Base-by-base conservation (phyloP, 441 rosid genomes). In the Flueggea neowawraea region DNA sequence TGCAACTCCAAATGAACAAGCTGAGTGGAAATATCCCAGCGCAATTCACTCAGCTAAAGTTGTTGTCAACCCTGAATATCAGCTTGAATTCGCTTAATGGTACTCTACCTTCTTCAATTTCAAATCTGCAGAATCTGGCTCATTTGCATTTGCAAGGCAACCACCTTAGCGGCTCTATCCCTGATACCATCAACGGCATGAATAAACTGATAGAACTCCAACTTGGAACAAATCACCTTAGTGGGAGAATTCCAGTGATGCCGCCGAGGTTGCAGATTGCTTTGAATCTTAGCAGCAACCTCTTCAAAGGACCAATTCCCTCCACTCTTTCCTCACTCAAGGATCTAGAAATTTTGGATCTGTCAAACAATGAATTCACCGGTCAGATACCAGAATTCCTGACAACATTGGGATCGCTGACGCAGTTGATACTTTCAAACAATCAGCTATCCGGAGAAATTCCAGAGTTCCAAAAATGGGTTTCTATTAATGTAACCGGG, bases 281-380 rank as follows among this genome's bases (percentile, higher is more conserved):
- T 28, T 76, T 93, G 75, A 88, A 88, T 73, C 91, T 93, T 63
- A 80, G 87, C 78, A 50, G 68, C 75, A 81, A 93, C 69, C 55
- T 55, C 64, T 82, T 90, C 36, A 43, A 71, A 52, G 96, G 95
- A 33, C 0, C 12, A 3, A 83, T 90, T 62, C 97, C 92, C 0
- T 0, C 0, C n/a, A 54, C 76, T 6, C 71, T 93, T 48, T 57
- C 75, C 47, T 16, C 3, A 3, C 82, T 85, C 50, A n/a, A 0
- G 6, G 66, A 22, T 14, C 72, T 93, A 64, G 96, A 93, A 74
- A 66, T 85, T 69, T 71, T 88, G 78, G 94, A 93, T 70, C 88
- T 90, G 54, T 90, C 96, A 8, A 69, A 83, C 69, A 81, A 90
- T 70, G 63, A n/a, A 0, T 72, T 93, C 56, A 77, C 84, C 0